These are phyloP conservation scores for Stereocaulon alpinum DNA, from an alignment of 495 filamentous ascomycete genomes.

Conservation along the genomic window DNA sequence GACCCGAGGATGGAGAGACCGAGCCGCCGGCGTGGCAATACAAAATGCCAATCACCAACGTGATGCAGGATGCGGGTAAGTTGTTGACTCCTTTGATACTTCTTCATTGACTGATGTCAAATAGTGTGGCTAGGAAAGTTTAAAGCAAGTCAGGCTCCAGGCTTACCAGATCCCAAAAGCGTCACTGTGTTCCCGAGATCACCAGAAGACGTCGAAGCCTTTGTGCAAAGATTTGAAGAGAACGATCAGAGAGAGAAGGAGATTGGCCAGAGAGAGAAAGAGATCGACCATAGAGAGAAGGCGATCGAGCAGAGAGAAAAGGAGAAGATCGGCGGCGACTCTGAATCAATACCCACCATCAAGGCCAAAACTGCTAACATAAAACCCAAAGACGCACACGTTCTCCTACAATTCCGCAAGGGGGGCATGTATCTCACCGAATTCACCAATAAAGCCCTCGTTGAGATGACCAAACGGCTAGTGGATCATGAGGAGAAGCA, in stretches of 20 bases:
- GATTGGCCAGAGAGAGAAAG: neutral
- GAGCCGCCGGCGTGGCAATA: no score
- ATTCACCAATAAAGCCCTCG: neutral
- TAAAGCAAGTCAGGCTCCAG: no score
- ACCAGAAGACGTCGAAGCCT: no score
- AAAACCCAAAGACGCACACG: neutral
- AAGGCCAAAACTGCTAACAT: neutral
- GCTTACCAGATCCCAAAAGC: no score
- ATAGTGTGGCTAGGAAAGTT: no score
- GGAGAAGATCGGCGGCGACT: neutral
- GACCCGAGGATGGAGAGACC: no score
- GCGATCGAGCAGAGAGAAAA: neutral
- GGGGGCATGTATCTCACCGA: conserved; percentile 8
- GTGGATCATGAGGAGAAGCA: neutral
- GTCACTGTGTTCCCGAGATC: no score
- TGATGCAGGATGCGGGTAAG: no score
- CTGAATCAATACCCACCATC: neutral
- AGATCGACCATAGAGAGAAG: neutral
- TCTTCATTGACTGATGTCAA: no score
- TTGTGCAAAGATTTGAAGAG: no score
- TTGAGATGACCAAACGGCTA: neutral
- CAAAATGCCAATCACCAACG: no score
- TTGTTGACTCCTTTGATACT: no score
- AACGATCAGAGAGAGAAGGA: neutral
- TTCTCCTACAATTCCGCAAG: conserved; percentile 5